Conservation (phyloP, 495 filamentous ascomycete species). For the Jackrogersella minutella region DNA sequence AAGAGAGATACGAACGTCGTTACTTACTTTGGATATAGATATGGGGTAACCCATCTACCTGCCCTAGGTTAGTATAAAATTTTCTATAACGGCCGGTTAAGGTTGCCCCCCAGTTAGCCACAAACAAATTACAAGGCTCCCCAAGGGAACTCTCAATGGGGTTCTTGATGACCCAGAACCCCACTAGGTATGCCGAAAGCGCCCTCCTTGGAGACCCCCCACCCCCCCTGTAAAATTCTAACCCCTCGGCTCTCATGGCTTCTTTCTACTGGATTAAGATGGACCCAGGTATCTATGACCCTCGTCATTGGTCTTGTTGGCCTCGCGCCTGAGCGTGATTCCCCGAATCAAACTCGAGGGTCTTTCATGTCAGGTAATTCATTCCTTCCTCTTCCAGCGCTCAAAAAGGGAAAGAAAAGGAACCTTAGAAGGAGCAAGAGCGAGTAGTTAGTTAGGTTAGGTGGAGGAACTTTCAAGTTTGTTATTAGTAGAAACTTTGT, state of each 20-base stretch:
- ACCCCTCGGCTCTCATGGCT: constrained; percentile 42
- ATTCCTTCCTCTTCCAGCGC: constrained; percentile 40
- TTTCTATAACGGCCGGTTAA: constrained; percentile 25
- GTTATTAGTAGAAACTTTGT: constrained; percentile 14
- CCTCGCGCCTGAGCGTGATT: constrained; percentile 40
- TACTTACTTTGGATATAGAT: too few relatives aligned
- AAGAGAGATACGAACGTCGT: too few relatives aligned
- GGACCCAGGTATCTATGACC: constrained; percentile 32
- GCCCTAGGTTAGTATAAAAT: too few relatives aligned
- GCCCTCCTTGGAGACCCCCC: constrained; percentile 16
- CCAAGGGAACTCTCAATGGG: neutral
- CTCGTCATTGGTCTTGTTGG: constrained; percentile 34
- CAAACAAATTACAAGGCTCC: neutral
- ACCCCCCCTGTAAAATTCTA: constrained; percentile 39
- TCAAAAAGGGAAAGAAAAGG: constrained; percentile 5
- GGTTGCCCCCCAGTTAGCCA: constrained; percentile 8
- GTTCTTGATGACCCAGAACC: constrained; percentile 10
- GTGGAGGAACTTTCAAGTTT: constrained; percentile 2
- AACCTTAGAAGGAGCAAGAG: neutral
- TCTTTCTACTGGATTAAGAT: constrained; percentile 39
- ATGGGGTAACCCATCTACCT: too few relatives aligned
- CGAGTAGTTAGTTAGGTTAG: neutral
- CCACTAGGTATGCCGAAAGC: constrained; percentile 38
- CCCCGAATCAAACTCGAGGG: constrained; percentile 40
- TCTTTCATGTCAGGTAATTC: constrained; percentile 24